phyloP scores from a whole-genome alignment of 768 basidiomycete species.

The Russula griseocarnosa region DNA sequence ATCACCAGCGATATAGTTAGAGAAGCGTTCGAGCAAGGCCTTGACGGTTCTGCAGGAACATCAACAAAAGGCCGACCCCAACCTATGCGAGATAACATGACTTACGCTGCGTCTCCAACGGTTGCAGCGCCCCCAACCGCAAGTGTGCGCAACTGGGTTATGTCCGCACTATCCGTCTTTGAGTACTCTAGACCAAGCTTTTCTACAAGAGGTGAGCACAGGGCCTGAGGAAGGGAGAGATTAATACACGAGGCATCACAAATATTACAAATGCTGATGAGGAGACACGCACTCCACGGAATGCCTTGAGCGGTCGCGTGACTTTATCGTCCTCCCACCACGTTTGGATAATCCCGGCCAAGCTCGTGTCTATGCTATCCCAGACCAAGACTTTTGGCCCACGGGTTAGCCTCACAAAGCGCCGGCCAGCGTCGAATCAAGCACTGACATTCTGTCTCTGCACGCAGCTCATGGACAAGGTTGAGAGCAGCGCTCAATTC shows the following conservation, averaged over 20 bases:
- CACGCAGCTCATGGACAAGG: constrained; percentile 61
- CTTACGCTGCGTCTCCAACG: constrained; percentile 43
- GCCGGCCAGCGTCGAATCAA: neutral
- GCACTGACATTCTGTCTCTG: constrained; percentile 71
- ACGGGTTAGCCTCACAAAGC: constrained; percentile 10
- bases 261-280: neutral
- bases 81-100: neutral
- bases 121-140: constrained; percentile 58
- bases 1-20: constrained; percentile 63
- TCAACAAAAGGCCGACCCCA: constrained; percentile 28
- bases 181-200: constrained; percentile 75
- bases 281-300: constrained; percentile 49
- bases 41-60: constrained; percentile 56
- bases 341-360: constrained; percentile 52
- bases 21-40: constrained; percentile 69
- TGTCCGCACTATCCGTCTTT: constrained; percentile 61
- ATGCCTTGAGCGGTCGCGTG: constrained; percentile 51
- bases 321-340: constrained; percentile 81
- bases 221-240: constrained; percentile 38
- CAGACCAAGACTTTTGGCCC: constrained; percentile 69
- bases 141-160: constrained; percentile 65
- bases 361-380: constrained; percentile 58
- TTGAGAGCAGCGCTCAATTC: constrained; percentile 73
- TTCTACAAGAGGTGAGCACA: constrained; percentile 73
- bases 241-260: neutral